These are phyloP conservation scores for Globisporangium alternatum DNA, from an alignment of 352 stramenopile species.

Conservation along the genomic window DNA sequence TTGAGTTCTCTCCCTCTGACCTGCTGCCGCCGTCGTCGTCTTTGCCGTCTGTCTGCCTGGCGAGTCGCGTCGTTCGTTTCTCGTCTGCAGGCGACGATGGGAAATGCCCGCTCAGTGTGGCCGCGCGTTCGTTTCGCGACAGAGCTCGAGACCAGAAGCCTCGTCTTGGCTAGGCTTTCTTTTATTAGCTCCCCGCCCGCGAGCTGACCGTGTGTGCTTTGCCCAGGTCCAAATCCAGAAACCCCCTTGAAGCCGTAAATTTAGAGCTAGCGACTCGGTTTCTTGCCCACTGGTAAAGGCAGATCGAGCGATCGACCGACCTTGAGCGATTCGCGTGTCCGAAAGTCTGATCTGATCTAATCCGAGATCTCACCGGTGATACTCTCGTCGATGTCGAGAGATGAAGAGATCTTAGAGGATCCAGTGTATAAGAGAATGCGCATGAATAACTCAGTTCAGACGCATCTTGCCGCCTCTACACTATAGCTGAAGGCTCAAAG, in stretches of 20 bases:
- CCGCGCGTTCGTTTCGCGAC: slow-evolving; percentile 4
- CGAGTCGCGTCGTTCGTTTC: slow-evolving; percentile 4
- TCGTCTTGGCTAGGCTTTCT: background rate
- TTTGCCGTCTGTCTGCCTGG: background rate
- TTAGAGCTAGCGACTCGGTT: background rate
- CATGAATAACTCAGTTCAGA: too few species aligned
- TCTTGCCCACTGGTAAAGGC: background rate
- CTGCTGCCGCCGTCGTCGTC: background rate
- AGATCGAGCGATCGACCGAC: too few species aligned
- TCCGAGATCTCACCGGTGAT: too few species aligned
- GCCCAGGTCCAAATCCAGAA: background rate
- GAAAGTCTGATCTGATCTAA: too few species aligned
- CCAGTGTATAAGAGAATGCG: too few species aligned
- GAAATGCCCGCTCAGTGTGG: background rate
- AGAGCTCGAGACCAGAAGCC: background rate
- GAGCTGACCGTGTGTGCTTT: too few species aligned
- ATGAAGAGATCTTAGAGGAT: too few species aligned
- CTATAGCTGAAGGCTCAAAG: too few species aligned
- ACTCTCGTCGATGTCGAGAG: too few species aligned
- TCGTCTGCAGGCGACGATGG: slow-evolving; percentile 1
- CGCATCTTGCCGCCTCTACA: too few species aligned
- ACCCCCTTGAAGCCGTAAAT: background rate
- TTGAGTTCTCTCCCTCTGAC: background rate
- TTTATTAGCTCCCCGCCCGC: background rate
- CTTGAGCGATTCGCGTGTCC: too few species aligned